Percentiles rank a stretch among this genome's conserved stretches.
These are phyloP conservation scores for Backusella circina DNA, from an alignment of 192 early-diverging fungal genomes.

Conservation along the genomic window DNA sequence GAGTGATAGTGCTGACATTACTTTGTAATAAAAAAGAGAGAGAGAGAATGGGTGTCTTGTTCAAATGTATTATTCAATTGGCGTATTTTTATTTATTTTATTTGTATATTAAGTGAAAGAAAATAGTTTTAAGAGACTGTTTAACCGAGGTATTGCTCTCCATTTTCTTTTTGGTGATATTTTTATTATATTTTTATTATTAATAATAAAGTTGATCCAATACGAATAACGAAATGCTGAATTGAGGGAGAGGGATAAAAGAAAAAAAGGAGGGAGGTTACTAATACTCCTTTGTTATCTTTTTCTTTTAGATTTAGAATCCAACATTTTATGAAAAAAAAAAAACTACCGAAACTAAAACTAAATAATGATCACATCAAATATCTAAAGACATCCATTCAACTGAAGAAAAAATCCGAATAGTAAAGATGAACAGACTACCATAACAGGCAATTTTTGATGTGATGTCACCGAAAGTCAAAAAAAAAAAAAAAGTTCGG, in stretches of 20 bases:
- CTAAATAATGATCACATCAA: not conserved
- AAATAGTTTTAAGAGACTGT: not conserved
- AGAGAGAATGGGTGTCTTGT: not conserved
- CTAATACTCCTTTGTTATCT: too few species aligned
- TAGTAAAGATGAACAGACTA: not conserved
- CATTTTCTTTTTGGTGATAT: not conserved
- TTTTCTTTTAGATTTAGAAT: not conserved
- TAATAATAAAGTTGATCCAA: too few species aligned
- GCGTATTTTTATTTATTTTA: not conserved
- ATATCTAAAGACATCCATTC: not conserved
- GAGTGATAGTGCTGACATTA: not conserved
- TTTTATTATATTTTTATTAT: too few species aligned
- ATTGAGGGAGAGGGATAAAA: too few species aligned
- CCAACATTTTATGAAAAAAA: not conserved
- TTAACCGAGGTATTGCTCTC: not conserved
- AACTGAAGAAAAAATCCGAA: not conserved
- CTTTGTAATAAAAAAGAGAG: not conserved
- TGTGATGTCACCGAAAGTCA: not conserved
- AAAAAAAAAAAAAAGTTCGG: not conserved
- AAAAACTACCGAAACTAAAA: not conserved
- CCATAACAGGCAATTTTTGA: not conserved
- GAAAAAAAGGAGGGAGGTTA: too few species aligned
- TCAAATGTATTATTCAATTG: not conserved
- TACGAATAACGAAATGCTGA: too few species aligned
- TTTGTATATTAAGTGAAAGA: not conserved